phyloP scores from a whole-genome alignment of 78 protist genomes.

The Dictyostelium intermedium region DNA sequence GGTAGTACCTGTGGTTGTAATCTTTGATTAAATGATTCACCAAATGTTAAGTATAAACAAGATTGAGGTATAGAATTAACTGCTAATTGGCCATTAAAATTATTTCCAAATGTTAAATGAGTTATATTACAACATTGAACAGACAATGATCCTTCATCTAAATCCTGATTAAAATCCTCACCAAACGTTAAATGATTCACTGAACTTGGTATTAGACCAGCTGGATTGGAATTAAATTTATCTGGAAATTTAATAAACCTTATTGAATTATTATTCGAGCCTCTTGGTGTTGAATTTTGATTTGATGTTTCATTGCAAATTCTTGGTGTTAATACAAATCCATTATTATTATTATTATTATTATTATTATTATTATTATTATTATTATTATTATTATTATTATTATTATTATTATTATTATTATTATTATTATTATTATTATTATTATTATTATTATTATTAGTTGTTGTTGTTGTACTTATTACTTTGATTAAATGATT shows the following conservation, averaged over 20 bases:
- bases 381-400: conserved; percentile 21
- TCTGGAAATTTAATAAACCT: neutral
- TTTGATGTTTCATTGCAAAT: neutral
- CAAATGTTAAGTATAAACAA: neutral
- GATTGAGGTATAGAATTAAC: neutral
- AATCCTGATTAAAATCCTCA: neutral
- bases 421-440: neutral
- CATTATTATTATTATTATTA: neutral
- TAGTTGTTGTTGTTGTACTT: too few relatives aligned
- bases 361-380: neutral
- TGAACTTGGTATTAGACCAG: neutral
- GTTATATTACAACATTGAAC: neutral
- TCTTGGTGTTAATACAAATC: neutral
- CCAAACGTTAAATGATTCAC: neutral
- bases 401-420: conserved; percentile 9
- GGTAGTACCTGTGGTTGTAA: neutral
- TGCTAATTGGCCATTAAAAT: neutral
- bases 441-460: neutral
- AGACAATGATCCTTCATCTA: neutral
- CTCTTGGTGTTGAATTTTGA: neutral
- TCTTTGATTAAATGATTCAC: neutral
- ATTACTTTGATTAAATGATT: neutral
- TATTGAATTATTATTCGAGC: neutral
- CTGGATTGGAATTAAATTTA: neutral
- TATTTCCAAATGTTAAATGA: conserved; percentile 1